Base-by-base conservation (phyloP, 2,329 filamentous ascomycete genomes). In the Colletotrichum euphorbiae region DNA sequence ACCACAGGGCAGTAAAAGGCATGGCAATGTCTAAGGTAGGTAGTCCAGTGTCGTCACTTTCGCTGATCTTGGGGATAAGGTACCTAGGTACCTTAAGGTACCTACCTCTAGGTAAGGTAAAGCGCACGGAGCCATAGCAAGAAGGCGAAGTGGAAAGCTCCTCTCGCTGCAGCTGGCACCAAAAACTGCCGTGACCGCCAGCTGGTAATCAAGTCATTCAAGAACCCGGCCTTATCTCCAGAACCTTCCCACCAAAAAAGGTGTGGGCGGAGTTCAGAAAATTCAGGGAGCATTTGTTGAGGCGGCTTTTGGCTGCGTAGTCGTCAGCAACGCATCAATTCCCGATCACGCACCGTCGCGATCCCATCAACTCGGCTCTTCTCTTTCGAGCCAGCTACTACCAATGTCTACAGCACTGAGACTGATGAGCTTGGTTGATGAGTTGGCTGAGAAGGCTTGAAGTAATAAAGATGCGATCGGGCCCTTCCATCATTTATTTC, bases 271-370 rank as follows among this genome's bases (percentile, higher is more conserved):
- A 65, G 61, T 45, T 43, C 8, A 45, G 40, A 65, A 65, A 69
- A 59, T 28, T 12, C 45, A 66, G 42, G 40, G 48, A 60, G 61
- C 33, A 67, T 59, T 66, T 68, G 61, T 68, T 69, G 66, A 69
- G 66, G 33, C 28, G 17, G 21, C 5, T n/a, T 48, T 48, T 38
- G 38, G 50, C 48, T 54, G 17, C 43, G 13, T 17, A 36, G 28
- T 19, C 17, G 46, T 54, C 54, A 43, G 55, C 40, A 43, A 46
- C 31, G 19, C 55, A 45, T 58, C 11, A 50, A 48, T 55, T 69
- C 55, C 61, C 62, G 40, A 65, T 46, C 17, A 19, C 65, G 60
- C 52, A 51, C 43, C 50, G 5, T 11, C 63, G n/a, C 51, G 40
- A 15, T 19, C 33, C n/a, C 17, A 40, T 15, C 17, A 24, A 28